These are phyloP conservation scores for Euptelea pleiosperma DNA, from an alignment of 164 flowering plant species.

Conservation along the genomic window DNA sequence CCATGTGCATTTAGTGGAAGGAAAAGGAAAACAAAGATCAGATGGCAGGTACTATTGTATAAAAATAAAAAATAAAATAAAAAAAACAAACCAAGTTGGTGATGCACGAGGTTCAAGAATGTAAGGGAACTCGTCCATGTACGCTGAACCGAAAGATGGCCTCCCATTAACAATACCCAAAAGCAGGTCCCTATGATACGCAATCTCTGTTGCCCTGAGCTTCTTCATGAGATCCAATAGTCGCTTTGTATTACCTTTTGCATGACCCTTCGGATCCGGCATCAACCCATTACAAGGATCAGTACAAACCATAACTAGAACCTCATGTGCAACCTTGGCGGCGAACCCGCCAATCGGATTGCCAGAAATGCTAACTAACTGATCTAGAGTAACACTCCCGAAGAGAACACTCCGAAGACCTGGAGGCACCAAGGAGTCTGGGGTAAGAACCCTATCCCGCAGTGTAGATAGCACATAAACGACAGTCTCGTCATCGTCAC, in stretches of 20 bases:
- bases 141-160: slow-evolving; percentile 63
- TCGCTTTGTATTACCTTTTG: slow-evolving; percentile 66
- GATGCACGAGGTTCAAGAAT: slow-evolving; percentile 73
- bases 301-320: slow-evolving; percentile 73
- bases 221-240: slow-evolving; percentile 83
- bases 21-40: slow-evolving; percentile 1
- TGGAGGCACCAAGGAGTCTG: slow-evolving; percentile 72
- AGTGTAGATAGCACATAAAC: slow-evolving; percentile 63
- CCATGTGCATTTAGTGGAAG: neutral
- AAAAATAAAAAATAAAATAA: neutral
- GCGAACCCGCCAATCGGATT: slow-evolving; percentile 42
- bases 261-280: slow-evolving; percentile 55
- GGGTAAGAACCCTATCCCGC: slow-evolving; percentile 61
- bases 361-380: slow-evolving; percentile 56
- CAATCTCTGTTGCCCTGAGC: slow-evolving; percentile 65
- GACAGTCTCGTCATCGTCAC: slow-evolving; percentile 72
- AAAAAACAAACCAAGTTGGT: slow-evolving; percentile 55
- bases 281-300: slow-evolving; percentile 87
- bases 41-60: neutral
- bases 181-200: slow-evolving; percentile 63
- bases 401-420: slow-evolving; percentile 88
- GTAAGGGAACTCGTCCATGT: slow-evolving; percentile 84
- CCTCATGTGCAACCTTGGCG: slow-evolving; percentile 54
- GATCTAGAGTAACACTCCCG: slow-evolving; percentile 83
- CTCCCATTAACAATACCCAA: slow-evolving; percentile 67